A percentile compares a stretch with the other conserved stretches of the same genome.
phyloP scores from a whole-genome alignment of 1,284 basidiomycete species.

The Cutaneotrichosporon dermatis region DNA sequence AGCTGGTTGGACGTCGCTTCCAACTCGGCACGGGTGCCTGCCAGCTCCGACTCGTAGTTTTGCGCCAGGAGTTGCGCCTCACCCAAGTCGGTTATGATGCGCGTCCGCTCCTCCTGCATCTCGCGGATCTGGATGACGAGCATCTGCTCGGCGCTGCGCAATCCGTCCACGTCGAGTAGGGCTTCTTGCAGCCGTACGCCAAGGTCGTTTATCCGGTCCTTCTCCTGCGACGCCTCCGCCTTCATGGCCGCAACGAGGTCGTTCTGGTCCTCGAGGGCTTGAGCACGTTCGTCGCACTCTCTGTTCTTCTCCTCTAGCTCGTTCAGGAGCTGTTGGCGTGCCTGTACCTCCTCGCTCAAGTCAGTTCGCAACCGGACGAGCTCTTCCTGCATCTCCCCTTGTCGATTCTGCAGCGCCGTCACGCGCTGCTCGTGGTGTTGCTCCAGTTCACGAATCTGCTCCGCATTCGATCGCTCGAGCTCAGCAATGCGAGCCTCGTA shows the following conservation, averaged over 20 bases:
- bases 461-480: slow-evolving; percentile 47
- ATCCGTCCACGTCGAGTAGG: slow-evolving; percentile 59
- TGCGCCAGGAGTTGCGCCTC: slow-evolving; percentile 67
- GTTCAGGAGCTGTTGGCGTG: slow-evolving; percentile 34
- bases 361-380: slow-evolving; percentile 37
- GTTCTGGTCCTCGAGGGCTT: slow-evolving; percentile 33
- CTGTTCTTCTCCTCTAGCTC: slow-evolving; percentile 34
- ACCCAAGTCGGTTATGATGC: slow-evolving; percentile 64
- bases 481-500: slow-evolving; percentile 28
- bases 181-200: slow-evolving; percentile 56
- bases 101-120: slow-evolving; percentile 68
- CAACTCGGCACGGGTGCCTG: slow-evolving; percentile 42
- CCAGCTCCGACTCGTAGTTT: slow-evolving; percentile 67
- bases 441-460: slow-evolving; percentile 60
- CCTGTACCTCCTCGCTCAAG: slow-evolving; percentile 38
- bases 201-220: slow-evolving; percentile 56
- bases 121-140: slow-evolving; percentile 56
- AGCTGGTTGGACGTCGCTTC: slow-evolving; percentile 56
- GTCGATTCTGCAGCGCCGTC: slow-evolving; percentile 62
- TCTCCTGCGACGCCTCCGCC: slow-evolving; percentile 54
- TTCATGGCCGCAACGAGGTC: slow-evolving; percentile 34
- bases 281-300: slow-evolving; percentile 33
- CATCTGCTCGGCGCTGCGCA: slow-evolving; percentile 55
- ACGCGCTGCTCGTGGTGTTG: slow-evolving; percentile 60
- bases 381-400: slow-evolving; percentile 57